A percentile compares a stretch with the other conserved stretches of the same genome.
Evolutionary conservation across 305 asterid species (phyloP).

Genomic region (Solanum chacoense): DNA sequence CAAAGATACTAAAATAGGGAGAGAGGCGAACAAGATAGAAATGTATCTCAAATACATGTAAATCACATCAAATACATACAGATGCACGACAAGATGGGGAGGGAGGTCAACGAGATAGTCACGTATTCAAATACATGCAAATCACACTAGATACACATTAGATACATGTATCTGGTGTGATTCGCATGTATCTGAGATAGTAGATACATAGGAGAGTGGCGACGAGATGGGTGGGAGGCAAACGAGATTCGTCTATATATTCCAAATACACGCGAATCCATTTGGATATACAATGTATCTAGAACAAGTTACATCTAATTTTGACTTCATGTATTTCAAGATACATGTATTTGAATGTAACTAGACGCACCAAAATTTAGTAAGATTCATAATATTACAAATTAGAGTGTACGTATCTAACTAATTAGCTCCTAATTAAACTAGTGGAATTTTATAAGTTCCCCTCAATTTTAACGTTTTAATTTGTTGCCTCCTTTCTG

Average conservation of each 20-base stretch:
- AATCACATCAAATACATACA: not conserved
- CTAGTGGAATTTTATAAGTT: not conserved
- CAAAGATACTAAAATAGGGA: not conserved
- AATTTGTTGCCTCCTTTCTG: not conserved
- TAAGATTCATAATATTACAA: no score
- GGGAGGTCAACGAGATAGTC: not conserved
- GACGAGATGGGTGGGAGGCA: not conserved
- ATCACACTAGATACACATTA: not conserved
- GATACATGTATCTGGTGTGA: no score
- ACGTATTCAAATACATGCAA: no score
- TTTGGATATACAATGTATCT: not conserved
- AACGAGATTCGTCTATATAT: no score
- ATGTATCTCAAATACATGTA: no score
- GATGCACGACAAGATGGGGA: not conserved
- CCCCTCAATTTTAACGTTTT: not conserved
- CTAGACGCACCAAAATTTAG: not conserved
- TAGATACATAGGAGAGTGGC: not conserved
- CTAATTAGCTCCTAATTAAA: not conserved
- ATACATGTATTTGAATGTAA: not conserved
- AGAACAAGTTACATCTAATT: not conserved
- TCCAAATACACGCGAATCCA: not conserved
- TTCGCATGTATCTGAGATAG: not conserved
- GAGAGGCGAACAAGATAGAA: not conserved
- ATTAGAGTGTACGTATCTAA: no score
- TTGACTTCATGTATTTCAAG: not conserved